Evolutionary conservation across 805 yeast species (phyloP), one percentile per base, ranked within the genome.

Genomic region (Wickerhamomyces hampshirensis): DNA sequence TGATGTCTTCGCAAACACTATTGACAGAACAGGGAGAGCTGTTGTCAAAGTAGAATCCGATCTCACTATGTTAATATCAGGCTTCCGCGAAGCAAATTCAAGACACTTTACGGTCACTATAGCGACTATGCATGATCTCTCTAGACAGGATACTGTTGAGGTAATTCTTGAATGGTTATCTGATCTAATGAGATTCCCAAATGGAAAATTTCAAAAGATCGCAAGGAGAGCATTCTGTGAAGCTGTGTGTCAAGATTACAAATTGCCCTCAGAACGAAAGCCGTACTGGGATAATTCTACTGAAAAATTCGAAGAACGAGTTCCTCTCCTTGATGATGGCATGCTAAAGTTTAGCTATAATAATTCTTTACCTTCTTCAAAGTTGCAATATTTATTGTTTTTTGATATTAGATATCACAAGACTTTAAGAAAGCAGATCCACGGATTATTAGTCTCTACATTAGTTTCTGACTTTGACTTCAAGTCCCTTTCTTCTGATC

Each of bases 321-420:
- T 12, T 17, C 2, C 21, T 35, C 30, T 50, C 1, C 54, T 52
- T 12, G 27, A 27, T 5, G 34, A 38, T 16, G 32, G 26, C n/a
- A 17, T 27, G 5, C 30, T 32, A 3, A 23, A 8, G 13, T 27
- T n/a, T 2, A 21, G 27, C 15, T 19, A 18, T 4, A 16, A 17
- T 5, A 28, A 14, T 11, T 31, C 34, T 13, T 31, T 36, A 12
- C 16, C 23, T 6, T 35, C 59, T 6, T 67, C 84, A 12, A 66
- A 85, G 47, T 50, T 83, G 10, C 88, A 82, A 51, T 67, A 63
- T 46, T 48, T 84, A 16, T 57, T 81, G 26, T 68, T 66, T 40
- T 72, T 80, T 39, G 84, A 83, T 42, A 65, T 74, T 26, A 65
- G 93, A 44, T 70, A 71, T 23, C 66, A 77, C 60, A 77, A 79